phyloP scores from a whole-genome alignment of 495 filamentous ascomycete genomes.

The Margaritispora aquatica region DNA sequence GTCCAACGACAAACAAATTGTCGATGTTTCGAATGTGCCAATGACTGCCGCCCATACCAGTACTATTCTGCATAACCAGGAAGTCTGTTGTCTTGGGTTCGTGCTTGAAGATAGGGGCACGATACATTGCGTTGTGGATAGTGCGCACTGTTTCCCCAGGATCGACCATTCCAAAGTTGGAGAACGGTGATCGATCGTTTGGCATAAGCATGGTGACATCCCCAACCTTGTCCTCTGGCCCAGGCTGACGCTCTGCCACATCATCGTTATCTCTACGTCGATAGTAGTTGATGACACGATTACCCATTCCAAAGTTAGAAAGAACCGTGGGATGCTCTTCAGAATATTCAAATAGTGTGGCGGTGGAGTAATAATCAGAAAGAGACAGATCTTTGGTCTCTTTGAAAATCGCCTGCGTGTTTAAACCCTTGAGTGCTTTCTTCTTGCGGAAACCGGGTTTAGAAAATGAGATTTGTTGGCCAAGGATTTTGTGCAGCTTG shows the following conservation, averaged over 20 bases:
- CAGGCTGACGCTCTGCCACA: conserved; percentile 61
- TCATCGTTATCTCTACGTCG: conserved; percentile 80
- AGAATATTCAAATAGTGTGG: conserved; percentile 87
- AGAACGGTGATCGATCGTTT: conserved; percentile 92
- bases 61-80: conserved; percentile 74
- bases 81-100: conserved; percentile 75
- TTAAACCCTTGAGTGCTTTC: conserved; percentile 72
- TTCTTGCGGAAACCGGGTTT: conserved; percentile 66
- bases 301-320: conserved; percentile 97
- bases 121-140: conserved; percentile 90
- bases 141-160: conserved; percentile 84
- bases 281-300: conserved; percentile 92
- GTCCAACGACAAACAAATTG: conserved; percentile 81
- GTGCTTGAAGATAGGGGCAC: conserved; percentile 89
- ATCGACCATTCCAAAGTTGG: conserved; percentile 87
- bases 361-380: conserved; percentile 73
- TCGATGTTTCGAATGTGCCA: conserved; percentile 86
- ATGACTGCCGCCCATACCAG: conserved; percentile 60
- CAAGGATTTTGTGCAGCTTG: conserved; percentile 48
- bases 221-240: conserved; percentile 63
- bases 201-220: conserved; percentile 81
- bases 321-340: conserved; percentile 88
- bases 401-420: conserved; percentile 66
- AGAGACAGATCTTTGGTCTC: conserved; percentile 71
- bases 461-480: conserved; percentile 46